Evolutionary conservation across 768 basidiomycete species (phyloP), one percentile per base, ranked within the genome.

Genomic region (Lentinula edodes): DNA sequence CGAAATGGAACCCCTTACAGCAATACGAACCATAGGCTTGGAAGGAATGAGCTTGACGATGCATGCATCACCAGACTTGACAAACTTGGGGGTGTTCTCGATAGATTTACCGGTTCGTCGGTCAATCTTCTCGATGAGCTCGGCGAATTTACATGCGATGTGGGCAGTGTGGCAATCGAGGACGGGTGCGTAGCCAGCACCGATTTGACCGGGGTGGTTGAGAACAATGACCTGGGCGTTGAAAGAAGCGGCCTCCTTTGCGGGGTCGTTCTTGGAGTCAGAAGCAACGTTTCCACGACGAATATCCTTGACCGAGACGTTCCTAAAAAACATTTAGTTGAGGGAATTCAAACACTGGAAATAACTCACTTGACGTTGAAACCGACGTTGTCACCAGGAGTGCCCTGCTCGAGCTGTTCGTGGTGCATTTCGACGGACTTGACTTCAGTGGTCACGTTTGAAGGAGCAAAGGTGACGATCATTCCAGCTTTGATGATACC

Each of bases 351-450:
- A 48, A 59, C 20, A 45, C 60, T 23, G 28, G 61, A 60, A 62
- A 67, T 16, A 7, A 73, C 87, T 28, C 68, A 90, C 90, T 95
- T 96, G 83, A 95, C 90, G 88, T 97, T 97, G 88, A 97, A 98
- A 68, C 94, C 93, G 74, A 99, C 96, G 79, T 99, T 99, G 87
- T 99, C 97, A 84, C 97, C 97, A 63, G 97, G 97, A 65, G 81
- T 67, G 81, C 96, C 97, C 78, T 92, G 83, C 75, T 83, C 88
- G 77, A 99, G 95, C 79, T 95, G 93, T 76, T 95, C 93, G 87
- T 95, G 95, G 75, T 96, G 95, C 96, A 98, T 98, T 82, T 98
- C 95, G 77, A 97, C 95, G 70, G 97, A 98, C 89, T 98, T 98
- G 85, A 99, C 97, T 93, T 99, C 97, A 81, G 97, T 99, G 79